A percentile compares a stretch with the other conserved stretches of the same genome.
phyloP scores from a whole-genome alignment of 768 basidiomycete genomes.

The Megacollybia marginata region DNA sequence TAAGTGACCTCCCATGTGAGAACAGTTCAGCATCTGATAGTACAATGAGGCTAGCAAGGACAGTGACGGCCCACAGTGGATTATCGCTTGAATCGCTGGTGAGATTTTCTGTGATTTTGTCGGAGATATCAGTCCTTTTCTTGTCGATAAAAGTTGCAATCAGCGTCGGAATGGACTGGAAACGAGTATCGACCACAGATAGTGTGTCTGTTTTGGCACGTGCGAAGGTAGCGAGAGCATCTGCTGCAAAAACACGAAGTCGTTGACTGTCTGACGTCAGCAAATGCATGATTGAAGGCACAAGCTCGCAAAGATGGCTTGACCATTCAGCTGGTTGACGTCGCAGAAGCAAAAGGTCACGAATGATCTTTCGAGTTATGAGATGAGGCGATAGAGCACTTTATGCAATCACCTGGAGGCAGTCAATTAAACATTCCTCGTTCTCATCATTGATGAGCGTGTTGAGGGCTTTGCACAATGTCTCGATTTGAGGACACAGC shows the following conservation, averaged over 20 bases:
- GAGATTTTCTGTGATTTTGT: background rate
- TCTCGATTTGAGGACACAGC: constrained; percentile 22
- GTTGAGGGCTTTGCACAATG: constrained; percentile 28
- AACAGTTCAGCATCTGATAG: constrained; percentile 39
- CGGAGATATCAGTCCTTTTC: background rate
- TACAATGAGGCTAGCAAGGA: constrained; percentile 39
- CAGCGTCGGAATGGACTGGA: background rate
- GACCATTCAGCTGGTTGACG: constrained; percentile 40
- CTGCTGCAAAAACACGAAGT: constrained; percentile 43
- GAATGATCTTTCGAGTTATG: background rate
- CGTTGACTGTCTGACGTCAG: constrained; percentile 20
- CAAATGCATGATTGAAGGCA: constrained; percentile 30
- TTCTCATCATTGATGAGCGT: constrained; percentile 21
- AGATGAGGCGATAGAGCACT: constrained; percentile 12
- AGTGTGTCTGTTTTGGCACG: constrained; percentile 26
- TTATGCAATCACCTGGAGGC: constrained; percentile 17
- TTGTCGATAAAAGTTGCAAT: background rate
- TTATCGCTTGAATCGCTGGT: constrained; percentile 15
- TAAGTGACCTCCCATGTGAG: constrained; percentile 13
- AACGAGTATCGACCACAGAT: constrained; percentile 2
- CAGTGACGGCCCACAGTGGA: constrained; percentile 37
- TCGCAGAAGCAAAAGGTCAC: constrained; percentile 24
- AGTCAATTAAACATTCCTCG: constrained; percentile 10
- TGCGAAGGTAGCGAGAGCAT: constrained; percentile 50
- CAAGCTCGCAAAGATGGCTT: constrained; percentile 37